Conservation (phyloP, 345 rosid species). For the Brassica cretica region DNA sequence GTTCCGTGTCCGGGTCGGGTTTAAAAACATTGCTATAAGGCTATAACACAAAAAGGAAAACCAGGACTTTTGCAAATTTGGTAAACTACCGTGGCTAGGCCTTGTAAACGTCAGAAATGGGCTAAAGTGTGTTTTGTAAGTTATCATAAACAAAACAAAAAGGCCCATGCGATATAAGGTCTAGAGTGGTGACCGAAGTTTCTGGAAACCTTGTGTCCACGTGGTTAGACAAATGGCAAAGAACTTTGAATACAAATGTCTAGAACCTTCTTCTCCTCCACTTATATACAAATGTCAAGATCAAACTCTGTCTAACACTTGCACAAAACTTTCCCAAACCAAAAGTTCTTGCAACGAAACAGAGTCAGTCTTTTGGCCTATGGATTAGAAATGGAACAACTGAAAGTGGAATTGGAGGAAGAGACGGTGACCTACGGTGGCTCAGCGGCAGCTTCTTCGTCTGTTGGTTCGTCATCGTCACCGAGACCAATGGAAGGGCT, state of each 20-base stretch:
- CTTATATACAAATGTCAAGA: background rate
- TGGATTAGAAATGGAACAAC: conserved; percentile 41
- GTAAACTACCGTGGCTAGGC: background rate
- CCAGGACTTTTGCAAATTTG: background rate
- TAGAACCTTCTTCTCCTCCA: background rate
- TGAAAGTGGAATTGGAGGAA: conserved; percentile 44
- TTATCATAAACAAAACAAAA: background rate
- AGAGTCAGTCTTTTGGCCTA: background rate
- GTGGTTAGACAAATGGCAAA: background rate
- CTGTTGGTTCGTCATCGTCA: conserved; percentile 44
- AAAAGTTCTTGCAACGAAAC: background rate
- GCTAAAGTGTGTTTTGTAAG: background rate
- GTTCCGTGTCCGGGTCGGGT: too few relatives aligned
- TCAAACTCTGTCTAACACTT: background rate
- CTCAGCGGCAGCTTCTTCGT: conserved; percentile 40
- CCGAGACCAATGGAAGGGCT: conserved; percentile 79
- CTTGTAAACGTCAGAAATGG: background rate
- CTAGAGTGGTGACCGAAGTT: background rate
- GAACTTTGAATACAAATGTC: background rate
- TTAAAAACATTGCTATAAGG: too few relatives aligned
- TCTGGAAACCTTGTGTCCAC: background rate
- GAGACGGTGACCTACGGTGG: conserved; percentile 40
- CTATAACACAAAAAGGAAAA: too few relatives aligned
- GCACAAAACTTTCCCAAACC: background rate
- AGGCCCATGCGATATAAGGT: background rate